Percentiles rank a stretch among this genome's conserved stretches.
Evolutionary conservation across 2,329 filamentous ascomycete species (phyloP).

Genomic region (Alternaria sp.): DNA sequence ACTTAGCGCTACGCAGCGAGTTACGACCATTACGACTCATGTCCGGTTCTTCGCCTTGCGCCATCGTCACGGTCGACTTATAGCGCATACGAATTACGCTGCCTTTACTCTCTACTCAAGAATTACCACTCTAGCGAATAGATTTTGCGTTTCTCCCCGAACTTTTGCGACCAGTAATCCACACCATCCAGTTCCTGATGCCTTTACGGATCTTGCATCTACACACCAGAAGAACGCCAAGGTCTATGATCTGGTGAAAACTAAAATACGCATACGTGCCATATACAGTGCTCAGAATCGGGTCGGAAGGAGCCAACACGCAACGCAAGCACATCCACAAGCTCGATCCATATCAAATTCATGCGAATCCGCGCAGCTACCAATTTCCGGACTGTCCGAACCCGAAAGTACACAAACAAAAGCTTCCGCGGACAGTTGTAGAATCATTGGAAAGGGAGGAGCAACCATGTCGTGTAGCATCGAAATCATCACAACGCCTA

Average conservation of each 20-base stretch:
- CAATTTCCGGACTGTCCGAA: conserved; percentile 23
- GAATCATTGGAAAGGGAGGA: conserved; percentile 9
- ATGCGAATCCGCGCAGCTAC: conserved; percentile 10
- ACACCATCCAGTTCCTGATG: conserved; percentile 7
- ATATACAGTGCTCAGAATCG: not conserved
- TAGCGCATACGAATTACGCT: conserved; percentile 7
- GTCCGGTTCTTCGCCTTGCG: conserved; percentile 23
- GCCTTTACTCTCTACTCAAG: conserved; percentile 12
- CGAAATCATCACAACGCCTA: conserved; percentile 81
- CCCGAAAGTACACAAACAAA: not conserved
- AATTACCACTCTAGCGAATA: not conserved
- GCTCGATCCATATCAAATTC: conserved; percentile 1
- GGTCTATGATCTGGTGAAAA: not conserved
- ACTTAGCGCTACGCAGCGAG: conserved; percentile 34
- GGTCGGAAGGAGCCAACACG: not conserved
- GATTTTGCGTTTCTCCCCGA: not conserved
- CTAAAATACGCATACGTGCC: not conserved
- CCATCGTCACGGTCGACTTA: conserved; percentile 18
- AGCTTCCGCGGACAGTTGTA: not conserved
- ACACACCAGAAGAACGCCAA: conserved; percentile 1
- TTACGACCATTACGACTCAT: conserved; percentile 38
- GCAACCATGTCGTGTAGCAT: conserved; percentile 73
- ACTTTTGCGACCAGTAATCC: conserved; percentile 9
- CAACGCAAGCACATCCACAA: not conserved
- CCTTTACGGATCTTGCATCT: conserved; percentile 13